These are phyloP conservation scores for Hypoxylon sp. DNA, from an alignment of 2,329 filamentous ascomycete species.

Conservation along the genomic window DNA sequence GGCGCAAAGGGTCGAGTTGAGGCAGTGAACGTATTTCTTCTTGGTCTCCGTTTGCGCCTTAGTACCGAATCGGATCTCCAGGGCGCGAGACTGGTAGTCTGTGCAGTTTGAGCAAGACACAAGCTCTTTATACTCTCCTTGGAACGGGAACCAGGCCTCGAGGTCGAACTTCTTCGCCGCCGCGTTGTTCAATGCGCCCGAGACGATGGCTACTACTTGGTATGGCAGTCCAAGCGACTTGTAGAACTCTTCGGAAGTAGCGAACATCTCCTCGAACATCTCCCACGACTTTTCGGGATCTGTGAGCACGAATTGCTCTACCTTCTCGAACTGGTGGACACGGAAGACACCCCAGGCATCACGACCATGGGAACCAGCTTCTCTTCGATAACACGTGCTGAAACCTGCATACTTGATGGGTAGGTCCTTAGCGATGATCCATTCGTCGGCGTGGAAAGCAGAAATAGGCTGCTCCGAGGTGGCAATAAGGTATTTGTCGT, in stretches of 20 bases:
- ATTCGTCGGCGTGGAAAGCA: slow-evolving; percentile 92
- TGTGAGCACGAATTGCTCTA: slow-evolving; percentile 67
- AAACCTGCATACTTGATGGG: slow-evolving; percentile 95
- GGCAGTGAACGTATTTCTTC: slow-evolving; percentile 94
- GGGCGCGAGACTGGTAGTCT: slow-evolving; percentile 93
- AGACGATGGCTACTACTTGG: slow-evolving; percentile 93
- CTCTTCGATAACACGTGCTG: slow-evolving; percentile 95
- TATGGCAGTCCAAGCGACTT: slow-evolving; percentile 90
- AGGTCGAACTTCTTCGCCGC: slow-evolving; percentile 94
- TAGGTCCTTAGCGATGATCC: slow-evolving; percentile 86
- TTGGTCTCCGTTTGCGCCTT: slow-evolving; percentile 88
- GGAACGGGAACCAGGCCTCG: slow-evolving; percentile 96
- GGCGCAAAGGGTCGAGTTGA: slow-evolving; percentile 91
- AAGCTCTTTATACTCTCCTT: slow-evolving; percentile 98
- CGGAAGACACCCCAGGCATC: slow-evolving; percentile 99
- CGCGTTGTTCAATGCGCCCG: slow-evolving; percentile 93
- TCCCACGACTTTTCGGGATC: slow-evolving; percentile 94
- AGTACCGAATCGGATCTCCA: slow-evolving; percentile 91
- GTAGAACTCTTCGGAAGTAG: slow-evolving; percentile 93
- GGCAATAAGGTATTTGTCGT: slow-evolving; percentile 85
- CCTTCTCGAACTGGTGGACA: slow-evolving; percentile 98
- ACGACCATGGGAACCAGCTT: slow-evolving; percentile 90
- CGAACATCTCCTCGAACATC: slow-evolving; percentile 93
- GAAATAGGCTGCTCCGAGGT: slow-evolving; percentile 97
- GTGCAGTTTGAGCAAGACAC: slow-evolving; percentile 99